Conservation (phyloP, 371 early-diverging fungal species). For the Actinomortierella wolfii region DNA sequence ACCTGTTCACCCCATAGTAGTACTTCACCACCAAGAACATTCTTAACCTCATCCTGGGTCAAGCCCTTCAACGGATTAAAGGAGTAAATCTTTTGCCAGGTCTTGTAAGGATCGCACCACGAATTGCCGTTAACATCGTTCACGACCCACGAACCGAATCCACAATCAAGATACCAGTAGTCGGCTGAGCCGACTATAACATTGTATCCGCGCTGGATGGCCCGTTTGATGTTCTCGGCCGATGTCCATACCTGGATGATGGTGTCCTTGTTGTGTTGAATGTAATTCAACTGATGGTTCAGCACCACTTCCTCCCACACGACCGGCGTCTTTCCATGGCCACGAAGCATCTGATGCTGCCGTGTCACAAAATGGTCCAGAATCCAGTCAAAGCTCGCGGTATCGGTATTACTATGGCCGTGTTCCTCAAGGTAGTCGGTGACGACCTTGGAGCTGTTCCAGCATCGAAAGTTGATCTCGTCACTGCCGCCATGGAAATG, state of each 20-base stretch:
- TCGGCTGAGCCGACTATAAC: slow-evolving; percentile 60
- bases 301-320: slow-evolving; percentile 50
- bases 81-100: slow-evolving; percentile 78
- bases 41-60: slow-evolving; percentile 48
- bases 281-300: slow-evolving; percentile 45
- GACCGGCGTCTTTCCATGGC: slow-evolving; percentile 10
- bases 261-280: slow-evolving; percentile 42
- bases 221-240: slow-evolving; percentile 51
- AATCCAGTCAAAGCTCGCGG: slow-evolving; percentile 23
- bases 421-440: slow-evolving; percentile 15
- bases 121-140: slow-evolving; percentile 51
- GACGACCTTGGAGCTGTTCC: slow-evolving; percentile 43
- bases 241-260: slow-evolving; percentile 63
- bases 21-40: slow-evolving; percentile 56
- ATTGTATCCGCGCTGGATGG: slow-evolving; percentile 55
- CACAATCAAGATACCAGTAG: slow-evolving; percentile 74
- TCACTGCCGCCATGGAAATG: slow-evolving; percentile 74
- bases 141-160: slow-evolving; percentile 54
- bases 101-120: slow-evolving; percentile 82
- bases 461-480: slow-evolving; percentile 76
- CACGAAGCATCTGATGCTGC: slow-evolving; percentile 24
- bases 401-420: background rate
- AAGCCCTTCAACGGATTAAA: slow-evolving; percentile 66
- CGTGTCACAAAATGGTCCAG: slow-evolving; percentile 18
- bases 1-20: slow-evolving; percentile 50